Evolutionary conservation across 2,329 filamentous ascomycete genomes (phyloP).

Genomic region (Apiospora sp.): DNA sequence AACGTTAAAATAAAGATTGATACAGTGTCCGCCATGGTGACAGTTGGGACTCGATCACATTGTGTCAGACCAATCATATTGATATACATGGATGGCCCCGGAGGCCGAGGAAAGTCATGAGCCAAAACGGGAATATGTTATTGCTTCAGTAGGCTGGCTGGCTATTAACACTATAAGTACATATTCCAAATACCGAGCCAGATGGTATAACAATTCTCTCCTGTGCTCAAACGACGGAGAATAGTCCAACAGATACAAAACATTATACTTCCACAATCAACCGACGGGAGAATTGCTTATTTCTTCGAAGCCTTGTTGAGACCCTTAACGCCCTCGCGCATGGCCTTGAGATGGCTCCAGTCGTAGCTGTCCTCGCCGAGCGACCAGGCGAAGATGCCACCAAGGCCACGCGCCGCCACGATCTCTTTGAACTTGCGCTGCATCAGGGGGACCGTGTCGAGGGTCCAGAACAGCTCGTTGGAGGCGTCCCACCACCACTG

Average conservation of each 20-base stretch:
- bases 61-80: neutral
- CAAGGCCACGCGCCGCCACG: slow-evolving; percentile 62
- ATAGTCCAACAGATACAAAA: neutral
- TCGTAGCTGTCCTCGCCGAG: slow-evolving; percentile 69
- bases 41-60: neutral
- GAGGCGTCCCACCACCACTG: slow-evolving; percentile 72
- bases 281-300: neutral
- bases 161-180: neutral
- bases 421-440: slow-evolving; percentile 68
- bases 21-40: neutral
- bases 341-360: slow-evolving; percentile 51
- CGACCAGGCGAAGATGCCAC: slow-evolving; percentile 80
- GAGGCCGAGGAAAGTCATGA: neutral
- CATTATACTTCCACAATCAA: neutral
- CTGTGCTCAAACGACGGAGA: neutral
- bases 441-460: slow-evolving; percentile 71
- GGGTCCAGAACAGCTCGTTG: slow-evolving; percentile 75
- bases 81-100: neutral
- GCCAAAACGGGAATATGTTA: neutral
- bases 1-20: neutral
- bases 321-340: slow-evolving; percentile 16
- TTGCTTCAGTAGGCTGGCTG: neutral
- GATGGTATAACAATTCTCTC: neutral
- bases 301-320: neutral
- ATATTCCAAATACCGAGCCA: neutral